Conservation (phyloP, 2,329 filamentous ascomycete genomes). For the Iodosphaeria phyllophila region DNA sequence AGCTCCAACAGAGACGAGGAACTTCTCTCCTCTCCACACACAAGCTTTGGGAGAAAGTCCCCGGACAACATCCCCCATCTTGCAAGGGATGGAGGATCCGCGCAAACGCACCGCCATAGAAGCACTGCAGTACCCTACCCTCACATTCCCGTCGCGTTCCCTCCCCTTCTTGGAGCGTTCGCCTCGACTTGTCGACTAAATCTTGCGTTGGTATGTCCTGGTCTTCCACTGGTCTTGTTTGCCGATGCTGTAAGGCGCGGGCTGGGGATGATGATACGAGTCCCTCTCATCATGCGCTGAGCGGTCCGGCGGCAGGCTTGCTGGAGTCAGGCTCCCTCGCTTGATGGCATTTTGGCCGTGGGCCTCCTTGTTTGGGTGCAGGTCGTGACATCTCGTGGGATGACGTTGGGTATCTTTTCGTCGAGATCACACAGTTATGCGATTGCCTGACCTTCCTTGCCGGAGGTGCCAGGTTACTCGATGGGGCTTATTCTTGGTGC, state of each 20-base stretch:
- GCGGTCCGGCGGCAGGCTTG: slow-evolving; percentile 6
- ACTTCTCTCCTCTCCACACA: slow-evolving; percentile 18
- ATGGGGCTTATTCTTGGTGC: slow-evolving; percentile 99
- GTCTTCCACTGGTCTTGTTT: slow-evolving; percentile 13
- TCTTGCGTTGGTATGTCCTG: slow-evolving; percentile 18
- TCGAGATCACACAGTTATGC: slow-evolving; percentile 94
- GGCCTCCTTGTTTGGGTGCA: slow-evolving; percentile 18
- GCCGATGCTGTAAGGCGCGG: slow-evolving; percentile 14
- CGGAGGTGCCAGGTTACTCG: slow-evolving; percentile 61
- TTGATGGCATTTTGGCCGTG: slow-evolving; percentile 12
- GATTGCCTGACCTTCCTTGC: slow-evolving; percentile 50
- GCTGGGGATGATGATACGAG: slow-evolving; percentile 78
- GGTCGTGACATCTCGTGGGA: slow-evolving; percentile 24
- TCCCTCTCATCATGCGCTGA: slow-evolving; percentile 30
- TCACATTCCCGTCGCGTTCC: slow-evolving; percentile 27
- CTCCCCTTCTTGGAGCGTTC: too few relatives aligned
- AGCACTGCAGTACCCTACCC: slow-evolving; percentile 73
- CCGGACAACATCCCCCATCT: slow-evolving; percentile 89
- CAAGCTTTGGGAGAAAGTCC: slow-evolving; percentile 99
- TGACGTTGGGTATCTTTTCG: slow-evolving; percentile 49
- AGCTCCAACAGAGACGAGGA: slow-evolving; percentile 73
- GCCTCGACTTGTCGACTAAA: slow-evolving; percentile 25
- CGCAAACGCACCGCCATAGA: slow-evolving; percentile 99
- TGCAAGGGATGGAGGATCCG: slow-evolving; percentile 30
- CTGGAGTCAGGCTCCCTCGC: slow-evolving; percentile 6